These are phyloP conservation scores for Hypoxylon sp. DNA, from an alignment of 2,329 filamentous ascomycete genomes.

Conservation along the genomic window DNA sequence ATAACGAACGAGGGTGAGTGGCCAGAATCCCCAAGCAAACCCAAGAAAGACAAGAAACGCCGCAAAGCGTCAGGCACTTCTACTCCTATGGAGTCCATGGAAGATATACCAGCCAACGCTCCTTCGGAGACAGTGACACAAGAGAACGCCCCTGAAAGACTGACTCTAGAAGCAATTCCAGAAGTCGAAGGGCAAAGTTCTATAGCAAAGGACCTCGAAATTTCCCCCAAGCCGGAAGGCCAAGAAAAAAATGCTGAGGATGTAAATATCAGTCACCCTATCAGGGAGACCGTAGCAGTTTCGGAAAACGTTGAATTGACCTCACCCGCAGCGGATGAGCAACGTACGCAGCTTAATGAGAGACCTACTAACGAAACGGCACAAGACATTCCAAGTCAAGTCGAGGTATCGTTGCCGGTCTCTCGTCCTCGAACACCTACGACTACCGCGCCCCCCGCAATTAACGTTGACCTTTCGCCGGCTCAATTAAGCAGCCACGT, in stretches of 20 bases:
- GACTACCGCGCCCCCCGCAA: slow-evolving; percentile 32
- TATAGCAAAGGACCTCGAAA: slow-evolving; percentile 48
- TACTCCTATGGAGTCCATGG: slow-evolving; percentile 42
- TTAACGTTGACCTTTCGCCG: slow-evolving; percentile 53
- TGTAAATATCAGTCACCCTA: slow-evolving; percentile 37
- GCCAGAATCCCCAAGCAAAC: slow-evolving; percentile 49
- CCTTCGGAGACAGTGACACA: slow-evolving; percentile 35
- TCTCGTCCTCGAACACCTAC: slow-evolving; percentile 42
- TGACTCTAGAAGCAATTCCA: slow-evolving; percentile 41
- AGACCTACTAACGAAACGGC: slow-evolving; percentile 24
- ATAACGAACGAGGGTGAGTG: slow-evolving; percentile 44
- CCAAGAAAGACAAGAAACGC: slow-evolving; percentile 55
- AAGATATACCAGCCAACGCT: slow-evolving; percentile 32
- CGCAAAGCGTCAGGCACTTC: slow-evolving; percentile 47
- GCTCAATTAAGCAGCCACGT: slow-evolving; percentile 56
- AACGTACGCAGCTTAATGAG: slow-evolving; percentile 23
- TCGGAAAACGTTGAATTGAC: slow-evolving; percentile 22
- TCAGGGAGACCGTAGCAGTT: slow-evolving; percentile 30
- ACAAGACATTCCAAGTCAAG: slow-evolving; percentile 29
- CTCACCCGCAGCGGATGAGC: slow-evolving; percentile 31
- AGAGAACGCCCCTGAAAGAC: slow-evolving; percentile 32
- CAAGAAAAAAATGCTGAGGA: slow-evolving; percentile 38
- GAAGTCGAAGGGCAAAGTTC: slow-evolving; percentile 47
- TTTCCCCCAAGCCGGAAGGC: slow-evolving; percentile 49
- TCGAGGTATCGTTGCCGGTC: slow-evolving; percentile 21